Base-by-base conservation (phyloP, 257 asterid species). In the Forsythia suspensa region DNA sequence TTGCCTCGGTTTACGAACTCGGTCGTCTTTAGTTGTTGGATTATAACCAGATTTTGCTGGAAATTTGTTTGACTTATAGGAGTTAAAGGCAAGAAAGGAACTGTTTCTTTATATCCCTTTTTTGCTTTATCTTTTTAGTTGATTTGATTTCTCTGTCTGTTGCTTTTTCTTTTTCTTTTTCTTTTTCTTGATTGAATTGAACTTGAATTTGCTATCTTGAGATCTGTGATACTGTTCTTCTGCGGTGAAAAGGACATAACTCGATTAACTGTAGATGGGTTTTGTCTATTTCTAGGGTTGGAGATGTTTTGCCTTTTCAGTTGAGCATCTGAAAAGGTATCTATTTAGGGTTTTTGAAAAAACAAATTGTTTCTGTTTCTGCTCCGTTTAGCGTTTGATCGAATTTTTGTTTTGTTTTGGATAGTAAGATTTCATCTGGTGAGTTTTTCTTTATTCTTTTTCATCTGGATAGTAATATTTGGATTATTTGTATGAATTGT, bases 1-100 rank as follows among this genome's bases (percentile, higher is more conserved):
- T 29, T 37, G 34, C 81, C 82, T 79, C 80, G 81, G 72, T 77
- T 76, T 75, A 51, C 44, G 79, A 66, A 46, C 77, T 76, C 80
- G 84, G 74, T 55, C 65, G 75, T 72, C 59, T 66, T 55, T 72
- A 42, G 73, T 44, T 72, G 43, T 76, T 80, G 66, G 74, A 57
- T 74, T 76, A 24, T 44, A 79, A 77, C 71, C 82, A 74, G 71
- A 51, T 74, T 77, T 63, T 63, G 70, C 6, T 8, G 38, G 70
- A 24, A 63, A 8, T 8, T 63, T 63, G 5, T 63, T 9, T 21
- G 38, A 24, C 38, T 24, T 63, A 29, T 29, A 24, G 70, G 39
- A 8, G 70, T 21, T 63, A 24, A 63, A 63, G 70, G 70, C 70
- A 24, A 24, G 39, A 63, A 24, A 29, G n/a, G 18, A 63, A 24